Evolutionary conservation across 495 filamentous ascomycete genomes (phyloP), one percentile per base, ranked within the genome.

Genomic region (Penicillium crystallinum): DNA sequence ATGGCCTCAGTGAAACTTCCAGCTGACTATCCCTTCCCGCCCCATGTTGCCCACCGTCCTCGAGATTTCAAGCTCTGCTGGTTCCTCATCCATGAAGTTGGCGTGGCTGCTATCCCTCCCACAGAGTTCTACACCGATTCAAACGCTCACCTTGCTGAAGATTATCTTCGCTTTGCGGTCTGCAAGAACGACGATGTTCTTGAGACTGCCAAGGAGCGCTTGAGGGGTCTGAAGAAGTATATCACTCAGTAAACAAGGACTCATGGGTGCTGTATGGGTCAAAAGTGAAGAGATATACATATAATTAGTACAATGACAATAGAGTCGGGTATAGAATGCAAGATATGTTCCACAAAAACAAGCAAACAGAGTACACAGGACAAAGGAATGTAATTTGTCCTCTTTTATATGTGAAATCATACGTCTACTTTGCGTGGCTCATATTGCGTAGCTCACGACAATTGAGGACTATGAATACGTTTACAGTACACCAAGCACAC

Each of bases 11-110:
- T 98, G 40, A 80, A 85, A 56, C 68, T 98, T 0, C 93, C 93
- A 0, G 75, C 75, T 4, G 82, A 82, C 62, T 97, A 96, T 67
- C 77, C 83, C 0, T 97, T 97, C 76, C 93, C 93, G 4, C 76
- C 87, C 0, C 89, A 96, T 68, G 91, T 98, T 6, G 85, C 86
- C 22, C 82, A 77, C 46, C 81, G 92, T 10, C 87, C 93, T 29
- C 78, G 93, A 30, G 93, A 98, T 71, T 98, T 96, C 76, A 86
- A 95, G 74, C 77, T 98, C 27, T 80, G 81, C 31, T 98, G 93
- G 93, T 97, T 96, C 71, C 70, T 96, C 56, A 98, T 98, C 66
- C 90, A 89, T 67, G 93, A 97, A 75, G 75, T 97, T 43, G 93
- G 93, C 5, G 90, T 98, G 2, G 93, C 93, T 6, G 90, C 91